These are phyloP conservation scores for Acanthamoeba healyi DNA, from an alignment of 208 protist genomes.

Conservation along the genomic window DNA sequence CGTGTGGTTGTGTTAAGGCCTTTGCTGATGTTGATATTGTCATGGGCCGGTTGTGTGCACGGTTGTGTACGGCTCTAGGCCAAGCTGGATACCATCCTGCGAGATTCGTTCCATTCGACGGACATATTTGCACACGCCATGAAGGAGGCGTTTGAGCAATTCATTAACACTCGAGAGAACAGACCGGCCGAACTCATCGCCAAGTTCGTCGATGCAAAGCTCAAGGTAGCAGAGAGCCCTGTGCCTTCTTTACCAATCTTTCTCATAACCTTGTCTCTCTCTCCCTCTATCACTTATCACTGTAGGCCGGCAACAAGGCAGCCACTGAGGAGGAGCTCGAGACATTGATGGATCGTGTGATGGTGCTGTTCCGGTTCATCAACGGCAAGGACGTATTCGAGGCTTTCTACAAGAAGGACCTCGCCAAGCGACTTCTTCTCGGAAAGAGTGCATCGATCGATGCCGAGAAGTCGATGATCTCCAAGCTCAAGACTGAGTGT, in stretches of 20 bases:
- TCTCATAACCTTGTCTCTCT: neutral
- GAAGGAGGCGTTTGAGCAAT: slow-evolving; percentile 93
- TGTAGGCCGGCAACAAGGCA: slow-evolving; percentile 80
- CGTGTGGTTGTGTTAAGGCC: neutral
- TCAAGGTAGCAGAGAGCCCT: slow-evolving; percentile 91
- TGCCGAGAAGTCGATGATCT: slow-evolving; percentile 94
- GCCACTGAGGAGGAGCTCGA: slow-evolving; percentile 88
- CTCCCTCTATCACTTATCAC: neutral
- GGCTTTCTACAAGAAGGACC: slow-evolving; percentile 96
- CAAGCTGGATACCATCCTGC: slow-evolving; percentile 78
- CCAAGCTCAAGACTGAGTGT: slow-evolving; percentile 95
- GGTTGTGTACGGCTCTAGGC: neutral
- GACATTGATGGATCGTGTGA: slow-evolving; percentile 81
- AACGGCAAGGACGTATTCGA: slow-evolving; percentile 96
- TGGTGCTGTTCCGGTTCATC: slow-evolving; percentile 93
- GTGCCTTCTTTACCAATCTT: neutral
- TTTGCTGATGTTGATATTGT: neutral
- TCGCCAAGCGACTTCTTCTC: slow-evolving; percentile 95
- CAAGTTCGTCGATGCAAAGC: slow-evolving; percentile 93
- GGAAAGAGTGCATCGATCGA: slow-evolving; percentile 91
- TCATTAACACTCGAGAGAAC: slow-evolving; percentile 92
- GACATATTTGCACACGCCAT: slow-evolving; percentile 88
- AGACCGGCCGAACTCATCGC: slow-evolving; percentile 93
- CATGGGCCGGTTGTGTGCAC: neutral
- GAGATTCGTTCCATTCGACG: slow-evolving; percentile 78